Evolutionary conservation across 2,329 filamentous ascomycete species (phyloP), one percentile per base, ranked within the genome.

Genomic region (Eurotiales sp.): DNA sequence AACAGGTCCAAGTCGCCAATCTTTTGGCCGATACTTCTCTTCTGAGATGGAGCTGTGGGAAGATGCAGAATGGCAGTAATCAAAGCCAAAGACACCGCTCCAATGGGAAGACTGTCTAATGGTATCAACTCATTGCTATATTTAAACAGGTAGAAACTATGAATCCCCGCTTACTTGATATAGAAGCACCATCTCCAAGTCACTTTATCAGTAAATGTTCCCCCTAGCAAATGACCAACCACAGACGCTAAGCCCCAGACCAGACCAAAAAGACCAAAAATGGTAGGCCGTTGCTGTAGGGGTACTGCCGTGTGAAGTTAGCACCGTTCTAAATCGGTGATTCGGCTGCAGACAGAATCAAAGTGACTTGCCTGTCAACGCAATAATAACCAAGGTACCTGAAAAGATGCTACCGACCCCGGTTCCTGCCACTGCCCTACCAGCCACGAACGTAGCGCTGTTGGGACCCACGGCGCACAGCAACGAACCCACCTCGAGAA

Each of bases 171-270:
- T 27, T 32, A 50, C 37, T 86, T 86, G 59, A 85, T 75, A 58
- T 80, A 52, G 19, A 41, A 50, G 36, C 61, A 77, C 73, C 73
- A 75, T 5, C 74, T 60, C 73, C 74, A 75, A 22, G 71, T 66
- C 5, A 76, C 58, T 39, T 71, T 61, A 55, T 73, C 68, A n/a
- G 74, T 74, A 55, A 75, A 74, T 30, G 68, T 69, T 48, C 72
- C 72, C 45, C 71, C 72, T 58, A 75, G 55, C 41, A 79, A 64
- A 14, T 76, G 76, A 17, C 77, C 77, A 17, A 73, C 69, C 14
- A 78, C 75, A 49, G 59, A 65, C 8, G 75, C 74, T 48, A 79
- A 70, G 4, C 74, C 73, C 56, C 75, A 77, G 68, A 77, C 76
- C 40, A 67, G 70, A 42, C 76, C 76, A 37, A 78, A 71, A 19